Conservation (phyloP, 371 early-diverging fungal genomes). For the Circinella minor region DNA sequence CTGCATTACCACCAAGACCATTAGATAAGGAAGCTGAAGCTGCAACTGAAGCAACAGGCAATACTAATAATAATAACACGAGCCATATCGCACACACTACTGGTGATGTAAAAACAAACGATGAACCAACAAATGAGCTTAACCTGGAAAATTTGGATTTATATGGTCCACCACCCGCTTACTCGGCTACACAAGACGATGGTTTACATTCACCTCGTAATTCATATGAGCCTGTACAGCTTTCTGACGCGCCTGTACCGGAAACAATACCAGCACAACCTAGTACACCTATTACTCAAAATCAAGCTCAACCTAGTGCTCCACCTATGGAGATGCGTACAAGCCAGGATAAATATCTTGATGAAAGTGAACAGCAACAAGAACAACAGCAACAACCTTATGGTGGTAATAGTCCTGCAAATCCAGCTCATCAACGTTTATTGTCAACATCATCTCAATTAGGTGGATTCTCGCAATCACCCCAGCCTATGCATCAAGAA, state of each 20-base stretch:
- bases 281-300: background rate
- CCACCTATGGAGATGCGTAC: slow-evolving; percentile 6
- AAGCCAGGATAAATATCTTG: slow-evolving; percentile 13
- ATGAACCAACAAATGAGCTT: slow-evolving; percentile 21
- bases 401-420: background rate
- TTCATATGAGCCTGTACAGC: slow-evolving; percentile 19
- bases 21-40: slow-evolving; percentile 10
- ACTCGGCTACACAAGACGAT: slow-evolving; percentile 18
- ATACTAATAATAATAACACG: background rate
- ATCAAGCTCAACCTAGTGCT: background rate
- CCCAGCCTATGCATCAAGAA: slow-evolving; percentile 30
- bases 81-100: slow-evolving; percentile 26
- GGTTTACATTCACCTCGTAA: slow-evolving; percentile 24
- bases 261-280: background rate
- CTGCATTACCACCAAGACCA: slow-evolving; percentile 19
- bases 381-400: background rate
- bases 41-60: slow-evolving; percentile 19
- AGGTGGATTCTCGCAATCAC: slow-evolving; percentile 6
- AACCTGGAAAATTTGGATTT: slow-evolving; percentile 36
- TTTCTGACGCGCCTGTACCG: background rate
- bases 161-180: slow-evolving; percentile 50
- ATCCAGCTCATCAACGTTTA: slow-evolving; percentile 3
- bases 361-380: slow-evolving; percentile 5
- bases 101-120: slow-evolving; percentile 27
- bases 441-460: slow-evolving; percentile 1